phyloP scores from a whole-genome alignment of 495 filamentous ascomycete genomes.

The Penicillium maclennaniae region DNA sequence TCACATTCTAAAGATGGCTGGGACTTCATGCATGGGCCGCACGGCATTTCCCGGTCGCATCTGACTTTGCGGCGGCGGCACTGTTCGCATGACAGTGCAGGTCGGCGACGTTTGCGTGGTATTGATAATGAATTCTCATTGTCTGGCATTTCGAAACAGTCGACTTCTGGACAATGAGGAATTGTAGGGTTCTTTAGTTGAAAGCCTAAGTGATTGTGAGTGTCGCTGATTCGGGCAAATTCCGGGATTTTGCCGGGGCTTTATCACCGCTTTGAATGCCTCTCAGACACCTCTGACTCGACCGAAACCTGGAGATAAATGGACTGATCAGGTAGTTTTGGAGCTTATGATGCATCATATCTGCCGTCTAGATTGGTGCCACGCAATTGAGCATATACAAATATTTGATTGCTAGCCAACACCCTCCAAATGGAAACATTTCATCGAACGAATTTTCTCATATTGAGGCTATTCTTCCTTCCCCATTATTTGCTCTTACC shows the following conservation, averaged over 20 bases:
- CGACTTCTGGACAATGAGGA: background rate
- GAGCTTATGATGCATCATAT: too few relatives aligned
- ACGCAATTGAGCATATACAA: too few relatives aligned
- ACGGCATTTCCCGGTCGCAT: constrained; percentile 42
- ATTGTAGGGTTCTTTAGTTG: background rate
- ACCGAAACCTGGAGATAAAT: too few relatives aligned
- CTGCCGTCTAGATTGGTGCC: too few relatives aligned
- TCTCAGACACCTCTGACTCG: too few relatives aligned
- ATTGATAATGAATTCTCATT: background rate
- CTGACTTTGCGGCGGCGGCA: constrained; percentile 44
- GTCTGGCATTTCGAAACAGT: background rate
- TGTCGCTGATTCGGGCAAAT: constrained; percentile 10
- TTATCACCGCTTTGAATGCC: background rate
- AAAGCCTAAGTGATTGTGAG: background rate
- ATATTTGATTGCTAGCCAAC: too few relatives aligned
- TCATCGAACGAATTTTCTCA: too few relatives aligned
- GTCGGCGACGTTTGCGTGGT: constrained; percentile 36
- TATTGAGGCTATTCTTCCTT: too few relatives aligned
- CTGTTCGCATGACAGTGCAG: constrained; percentile 40
- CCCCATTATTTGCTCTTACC: too few relatives aligned
- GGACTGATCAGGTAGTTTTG: too few relatives aligned
- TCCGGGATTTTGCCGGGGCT: constrained; percentile 4
- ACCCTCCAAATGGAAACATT: too few relatives aligned
- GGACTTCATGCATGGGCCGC: constrained; percentile 33
- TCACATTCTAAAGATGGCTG: constrained; percentile 23